Evolutionary conservation across 352 stramenopile species (phyloP).

Genomic region (Globisporangium cystogenes): DNA sequence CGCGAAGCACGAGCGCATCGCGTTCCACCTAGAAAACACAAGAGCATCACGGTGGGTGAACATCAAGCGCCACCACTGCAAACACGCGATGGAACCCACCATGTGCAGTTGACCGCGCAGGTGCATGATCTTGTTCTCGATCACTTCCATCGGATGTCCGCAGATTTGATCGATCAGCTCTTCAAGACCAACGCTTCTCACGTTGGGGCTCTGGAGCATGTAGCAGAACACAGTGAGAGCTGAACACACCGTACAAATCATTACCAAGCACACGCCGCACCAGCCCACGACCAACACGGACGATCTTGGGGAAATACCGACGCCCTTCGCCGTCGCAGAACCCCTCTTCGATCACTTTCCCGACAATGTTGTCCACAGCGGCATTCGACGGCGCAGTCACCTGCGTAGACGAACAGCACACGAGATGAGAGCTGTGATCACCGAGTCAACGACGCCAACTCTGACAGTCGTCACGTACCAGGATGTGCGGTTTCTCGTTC

Average conservation of each 20-base stretch:
- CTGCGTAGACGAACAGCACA: constrained; percentile 10
- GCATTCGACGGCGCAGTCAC: constrained; percentile 93
- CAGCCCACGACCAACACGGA: constrained; percentile 86
- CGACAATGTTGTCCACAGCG: constrained; percentile 95
- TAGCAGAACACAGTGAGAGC: no score
- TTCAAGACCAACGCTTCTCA: constrained; percentile 75
- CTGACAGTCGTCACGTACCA: constrained; percentile 31
- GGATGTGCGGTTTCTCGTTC: constrained; percentile 91
- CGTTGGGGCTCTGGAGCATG: constrained; percentile 68
- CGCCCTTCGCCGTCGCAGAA: constrained; percentile 93
- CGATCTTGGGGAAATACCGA: constrained; percentile 94
- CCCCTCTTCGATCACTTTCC: constrained; percentile 95
- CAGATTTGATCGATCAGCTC: constrained; percentile 85
- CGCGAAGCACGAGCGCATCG: constrained; percentile 57
- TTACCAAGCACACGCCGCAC: constrained; percentile 28
- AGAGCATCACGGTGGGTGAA: not conserved
- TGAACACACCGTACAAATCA: not conserved
- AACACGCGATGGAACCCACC: constrained; percentile 21
- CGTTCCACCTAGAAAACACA: constrained; percentile 49
- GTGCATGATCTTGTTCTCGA: constrained; percentile 55
- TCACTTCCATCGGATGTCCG: constrained; percentile 59
- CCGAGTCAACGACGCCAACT: not conserved
- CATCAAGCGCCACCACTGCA: not conserved
- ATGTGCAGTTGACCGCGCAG: constrained; percentile 44
- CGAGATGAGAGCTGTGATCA: not conserved